Evolutionary conservation across 306 rosid species (phyloP), one percentile per base, ranked within the genome.

Genomic region (Inga leiocalycina): DNA sequence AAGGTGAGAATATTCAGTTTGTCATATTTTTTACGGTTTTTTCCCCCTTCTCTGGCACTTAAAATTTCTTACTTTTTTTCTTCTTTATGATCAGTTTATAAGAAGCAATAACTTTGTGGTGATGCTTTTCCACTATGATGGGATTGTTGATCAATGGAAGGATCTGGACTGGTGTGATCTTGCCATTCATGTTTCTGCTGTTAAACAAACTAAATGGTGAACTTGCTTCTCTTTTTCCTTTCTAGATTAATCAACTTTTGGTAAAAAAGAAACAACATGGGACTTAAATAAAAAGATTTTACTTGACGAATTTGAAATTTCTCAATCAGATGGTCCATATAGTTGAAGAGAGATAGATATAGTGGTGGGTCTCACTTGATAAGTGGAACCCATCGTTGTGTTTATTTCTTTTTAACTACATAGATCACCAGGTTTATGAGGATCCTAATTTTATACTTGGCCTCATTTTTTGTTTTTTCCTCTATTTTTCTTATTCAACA

Each of bases 61-160:
- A 35, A 51, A 77, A 54, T 49, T 44, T 45, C 32, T 49, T 44
- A 16, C 37, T 35, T 59, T 27, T 24, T 64, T 17, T 5, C 17
- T 65, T 11, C 17, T 75, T 39, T 66, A 8, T 10, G 64, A n/a
- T 20, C 80, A 75, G 85, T 75, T 82, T 75, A 52, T 65, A 37
- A 8, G 76, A 67, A 17, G 57, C 45, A 71, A 59, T 9, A 6
- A 75, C 30, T 75, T 82, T 62, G 71, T 75, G 3, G 59, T 82
- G 4, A 82, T 75, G 80, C 80, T 82, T 66, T 82, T 82, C 76
- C 85, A 82, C 74, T 82, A 82, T 75, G 85, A 82, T 75, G 85
- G 80, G 46, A 52, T 17, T 75, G 70, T 82, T n/a, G 70, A 75
- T 52, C 66, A 82, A 24, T 82, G 85, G 85, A 82, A 70, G 41